phyloP scores from a whole-genome alignment of 176 grass and related monocot genomes.

The Zizania latifolia region DNA sequence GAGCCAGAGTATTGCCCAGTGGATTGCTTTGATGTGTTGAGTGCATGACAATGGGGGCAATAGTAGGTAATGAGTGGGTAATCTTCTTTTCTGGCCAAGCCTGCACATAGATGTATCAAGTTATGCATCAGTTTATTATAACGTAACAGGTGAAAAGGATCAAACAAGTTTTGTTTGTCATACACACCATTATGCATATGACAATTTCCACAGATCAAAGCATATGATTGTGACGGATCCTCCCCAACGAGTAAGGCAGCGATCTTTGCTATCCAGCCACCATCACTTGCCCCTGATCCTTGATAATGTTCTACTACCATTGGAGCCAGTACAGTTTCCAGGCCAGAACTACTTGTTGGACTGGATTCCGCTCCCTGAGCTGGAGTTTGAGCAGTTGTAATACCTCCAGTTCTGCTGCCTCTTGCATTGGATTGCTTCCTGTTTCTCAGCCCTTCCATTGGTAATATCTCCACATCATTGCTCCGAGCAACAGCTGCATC shows the following conservation, averaged over 20 bases:
- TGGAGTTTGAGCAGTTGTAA: slow-evolving; percentile 12
- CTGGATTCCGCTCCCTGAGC: background rate
- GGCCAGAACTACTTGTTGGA: too few species aligned
- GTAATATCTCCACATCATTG: slow-evolving; percentile 42
- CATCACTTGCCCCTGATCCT: slow-evolving; percentile 32
- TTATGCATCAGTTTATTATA: too few species aligned
- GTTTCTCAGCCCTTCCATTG: slow-evolving; percentile 62
- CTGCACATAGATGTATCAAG: too few species aligned
- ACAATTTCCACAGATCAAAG: slow-evolving; percentile 61
- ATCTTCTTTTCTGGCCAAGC: slow-evolving; percentile 58
- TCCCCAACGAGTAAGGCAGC: slow-evolving; percentile 58
- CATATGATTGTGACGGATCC: slow-evolving; percentile 65
- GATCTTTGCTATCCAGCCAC: slow-evolving; percentile 51
- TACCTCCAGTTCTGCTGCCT: slow-evolving; percentile 33
- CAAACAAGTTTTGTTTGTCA: too few species aligned
- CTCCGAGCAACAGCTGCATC: slow-evolving; percentile 38
- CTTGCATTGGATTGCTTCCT: slow-evolving; percentile 50
- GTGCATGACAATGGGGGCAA: slow-evolving; percentile 52
- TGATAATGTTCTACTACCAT: slow-evolving; percentile 48
- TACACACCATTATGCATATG: slow-evolving; percentile 58
- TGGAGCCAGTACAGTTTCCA: slow-evolving; percentile 12
- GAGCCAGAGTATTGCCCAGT: slow-evolving; percentile 1
- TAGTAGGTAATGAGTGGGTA: slow-evolving; percentile 45
- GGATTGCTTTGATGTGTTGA: slow-evolving; percentile 39
- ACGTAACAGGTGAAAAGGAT: too few species aligned